Evolutionary conservation across 768 basidiomycete genomes (phyloP).

Genomic region (Brasilioporus rufonigricans): DNA sequence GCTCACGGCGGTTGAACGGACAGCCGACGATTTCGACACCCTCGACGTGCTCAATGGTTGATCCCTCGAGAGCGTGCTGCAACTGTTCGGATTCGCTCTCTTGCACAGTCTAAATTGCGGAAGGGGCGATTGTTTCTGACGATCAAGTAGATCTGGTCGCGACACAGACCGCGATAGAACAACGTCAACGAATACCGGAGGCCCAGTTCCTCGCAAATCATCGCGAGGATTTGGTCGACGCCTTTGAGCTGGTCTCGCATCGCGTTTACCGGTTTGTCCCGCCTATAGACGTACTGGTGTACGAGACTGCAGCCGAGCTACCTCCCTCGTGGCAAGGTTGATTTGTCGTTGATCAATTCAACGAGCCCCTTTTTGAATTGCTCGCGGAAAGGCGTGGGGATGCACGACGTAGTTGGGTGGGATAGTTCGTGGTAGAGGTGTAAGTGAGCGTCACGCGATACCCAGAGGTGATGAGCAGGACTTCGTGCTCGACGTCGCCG

Average conservation of each 20-base stretch:
- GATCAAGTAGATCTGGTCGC: background rate
- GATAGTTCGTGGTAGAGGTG: constrained; percentile 25
- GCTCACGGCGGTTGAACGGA: background rate
- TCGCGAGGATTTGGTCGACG: constrained; percentile 1
- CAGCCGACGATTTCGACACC: background rate
- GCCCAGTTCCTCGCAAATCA: constrained; percentile 4
- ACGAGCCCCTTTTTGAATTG: background rate
- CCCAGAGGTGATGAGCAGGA: constrained; percentile 39
- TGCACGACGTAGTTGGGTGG: background rate
- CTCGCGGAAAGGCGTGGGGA: background rate
- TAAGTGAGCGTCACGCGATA: constrained; percentile 45
- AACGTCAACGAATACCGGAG: constrained; percentile 1
- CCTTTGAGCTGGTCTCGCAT: constrained; percentile 15
- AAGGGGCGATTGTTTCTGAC: background rate
- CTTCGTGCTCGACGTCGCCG: constrained; percentile 46
- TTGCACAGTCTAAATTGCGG: background rate
- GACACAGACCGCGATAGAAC: background rate
- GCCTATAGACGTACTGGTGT: constrained; percentile 9
- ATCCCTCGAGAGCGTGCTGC: background rate
- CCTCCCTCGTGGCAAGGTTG: constrained; percentile 1
- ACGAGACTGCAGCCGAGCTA: constrained; percentile 11
- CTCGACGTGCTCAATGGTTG: constrained; percentile 2
- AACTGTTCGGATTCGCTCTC: background rate
- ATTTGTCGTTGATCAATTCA: background rate
- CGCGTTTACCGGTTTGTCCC: background rate